Base-by-base conservation (phyloP, 306 rosid genomes). In the Glycyrrhiza uralensis region DNA sequence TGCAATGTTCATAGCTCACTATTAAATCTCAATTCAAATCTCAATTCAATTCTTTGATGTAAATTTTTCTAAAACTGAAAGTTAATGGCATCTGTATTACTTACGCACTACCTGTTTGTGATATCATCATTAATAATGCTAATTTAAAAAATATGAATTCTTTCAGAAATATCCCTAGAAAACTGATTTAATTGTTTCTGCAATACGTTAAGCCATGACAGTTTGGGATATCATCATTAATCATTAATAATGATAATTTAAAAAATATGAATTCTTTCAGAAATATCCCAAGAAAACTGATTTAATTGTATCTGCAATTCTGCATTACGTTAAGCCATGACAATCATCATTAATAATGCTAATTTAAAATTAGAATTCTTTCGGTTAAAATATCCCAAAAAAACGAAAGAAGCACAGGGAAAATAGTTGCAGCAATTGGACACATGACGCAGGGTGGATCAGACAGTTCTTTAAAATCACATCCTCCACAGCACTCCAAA, bases 11-110 rank as follows among this genome's bases (percentile, higher is more conserved):
- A 1, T 26, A 42, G 42, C n/a, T 39, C 50, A 2, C 0, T 39
- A 14, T 66, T 7, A 20, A 42, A 50, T 47, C 18, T 60, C 49
- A 49, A n/a, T n/a, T n/a, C n/a, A n/a, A n/a, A n/a, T n/a, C n/a
- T n/a, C n/a, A n/a, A n/a, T n/a, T n/a, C n/a, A n/a, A 77, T 77
- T 77, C 49, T 77, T 61, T 77, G 29, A 47, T 76, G 80, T 66
- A 76, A 30, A 76, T 55, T 66, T 66, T 66, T 24, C 33, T 2
- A 28, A 26, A 41, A 4, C 24, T 20, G 45, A 54, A n/a, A 47
- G 45, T 19, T 51, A 63, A 35, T 44, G 56, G 45, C 36, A 58
- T 58, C 33, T 45, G 64, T 36, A 38, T 63, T 13, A 1, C 18
- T 38, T 26, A 44, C 4, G 56, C 36, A n/a, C 14, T 50, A 13